A percentile compares a stretch with the other conserved stretches of the same genome.
Conservation (phyloP, 108 stramenopile genomes). For the Cyclotella choctawhatcheeana region DNA sequence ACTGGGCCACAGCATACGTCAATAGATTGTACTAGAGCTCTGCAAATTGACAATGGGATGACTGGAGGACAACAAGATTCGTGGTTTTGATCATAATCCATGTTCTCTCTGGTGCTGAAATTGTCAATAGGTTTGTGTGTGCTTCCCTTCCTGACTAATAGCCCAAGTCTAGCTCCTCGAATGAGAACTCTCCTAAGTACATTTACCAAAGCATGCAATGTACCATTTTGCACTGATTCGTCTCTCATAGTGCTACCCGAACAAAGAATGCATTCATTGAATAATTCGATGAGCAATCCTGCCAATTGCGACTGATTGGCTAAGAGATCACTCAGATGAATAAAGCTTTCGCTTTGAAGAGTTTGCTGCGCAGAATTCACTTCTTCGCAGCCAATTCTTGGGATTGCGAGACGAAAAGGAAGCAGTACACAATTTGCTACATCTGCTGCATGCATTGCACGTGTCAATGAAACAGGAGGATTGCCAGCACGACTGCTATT, state of each 20-base stretch:
- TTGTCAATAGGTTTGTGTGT: neutral
- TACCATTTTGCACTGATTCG: conserved; percentile 79
- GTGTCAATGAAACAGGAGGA: conserved; percentile 38
- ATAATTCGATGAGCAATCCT: conserved; percentile 54
- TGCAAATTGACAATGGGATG: conserved; percentile 56
- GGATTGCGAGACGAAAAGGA: conserved; percentile 78
- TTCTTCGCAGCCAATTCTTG: conserved; percentile 58
- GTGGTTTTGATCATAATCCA: conserved; percentile 54
- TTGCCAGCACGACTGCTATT: conserved; percentile 28
- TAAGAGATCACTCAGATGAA: conserved; percentile 66
- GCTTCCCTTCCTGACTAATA: conserved; percentile 4
- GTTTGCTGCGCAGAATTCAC: conserved; percentile 55
- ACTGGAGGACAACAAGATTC: conserved; percentile 46
- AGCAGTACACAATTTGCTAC: conserved; percentile 48
- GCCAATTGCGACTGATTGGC: conserved; percentile 60
- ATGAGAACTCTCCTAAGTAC: conserved; percentile 71
- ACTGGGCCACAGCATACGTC: conserved; percentile 68
- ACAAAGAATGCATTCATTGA: conserved; percentile 59
- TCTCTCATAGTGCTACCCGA: conserved; percentile 79
- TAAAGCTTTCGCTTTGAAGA: conserved; percentile 54
- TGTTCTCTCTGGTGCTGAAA: conserved; percentile 18
- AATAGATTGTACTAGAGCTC: conserved; percentile 59
- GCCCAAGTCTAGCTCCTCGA: conserved; percentile 61
- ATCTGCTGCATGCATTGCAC: conserved; percentile 44
- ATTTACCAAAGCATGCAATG: conserved; percentile 64